Percentiles rank a stretch among this genome's conserved stretches.
Conservation (phyloP, 2,329 filamentous ascomycete species). For the Exophiala oligosperma region DNA sequence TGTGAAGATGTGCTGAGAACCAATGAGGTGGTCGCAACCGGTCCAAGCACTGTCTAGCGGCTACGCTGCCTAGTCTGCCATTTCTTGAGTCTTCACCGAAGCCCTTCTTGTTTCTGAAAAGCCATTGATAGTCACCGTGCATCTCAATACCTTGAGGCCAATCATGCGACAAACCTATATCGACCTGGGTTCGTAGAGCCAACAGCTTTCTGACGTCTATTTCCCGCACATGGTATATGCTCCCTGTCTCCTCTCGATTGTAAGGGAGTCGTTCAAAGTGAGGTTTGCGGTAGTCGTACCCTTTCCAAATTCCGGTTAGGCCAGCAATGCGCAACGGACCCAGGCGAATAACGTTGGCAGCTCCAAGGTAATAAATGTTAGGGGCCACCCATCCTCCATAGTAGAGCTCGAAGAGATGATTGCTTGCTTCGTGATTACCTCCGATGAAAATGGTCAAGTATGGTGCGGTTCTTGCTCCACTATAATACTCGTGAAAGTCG, state of each 20-base stretch:
- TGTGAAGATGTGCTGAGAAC: conserved; percentile 93
- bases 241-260: conserved; percentile 70
- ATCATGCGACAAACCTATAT: conserved; percentile 90
- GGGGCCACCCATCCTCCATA: conserved; percentile 97
- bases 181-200: conserved; percentile 80
- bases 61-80: conserved; percentile 75
- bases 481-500: conserved; percentile 95
- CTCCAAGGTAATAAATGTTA: conserved; percentile 95
- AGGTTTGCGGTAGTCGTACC: conserved; percentile 77
- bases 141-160: conserved; percentile 87
- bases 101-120: conserved; percentile 73
- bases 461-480: conserved; percentile 72
- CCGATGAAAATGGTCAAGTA: conserved; percentile 90
- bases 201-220: conserved; percentile 88
- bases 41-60: conserved; percentile 78
- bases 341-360: conserved; percentile 81
- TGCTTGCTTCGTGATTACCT: conserved; percentile 93
- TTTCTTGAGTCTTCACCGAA: conserved; percentile 75
- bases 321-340: conserved; percentile 86
- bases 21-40: conserved; percentile 79
- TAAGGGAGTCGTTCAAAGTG: conserved; percentile 89
- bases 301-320: conserved; percentile 94
- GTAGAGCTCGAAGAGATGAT: conserved; percentile 86
- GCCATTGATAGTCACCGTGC: conserved; percentile 65
- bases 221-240: conserved; percentile 87